A percentile compares a stretch with the other conserved stretches of the same genome.
Evolutionary conservation across 2,329 filamentous ascomycete genomes (phyloP).

Genomic region (Saccharata proteae): DNA sequence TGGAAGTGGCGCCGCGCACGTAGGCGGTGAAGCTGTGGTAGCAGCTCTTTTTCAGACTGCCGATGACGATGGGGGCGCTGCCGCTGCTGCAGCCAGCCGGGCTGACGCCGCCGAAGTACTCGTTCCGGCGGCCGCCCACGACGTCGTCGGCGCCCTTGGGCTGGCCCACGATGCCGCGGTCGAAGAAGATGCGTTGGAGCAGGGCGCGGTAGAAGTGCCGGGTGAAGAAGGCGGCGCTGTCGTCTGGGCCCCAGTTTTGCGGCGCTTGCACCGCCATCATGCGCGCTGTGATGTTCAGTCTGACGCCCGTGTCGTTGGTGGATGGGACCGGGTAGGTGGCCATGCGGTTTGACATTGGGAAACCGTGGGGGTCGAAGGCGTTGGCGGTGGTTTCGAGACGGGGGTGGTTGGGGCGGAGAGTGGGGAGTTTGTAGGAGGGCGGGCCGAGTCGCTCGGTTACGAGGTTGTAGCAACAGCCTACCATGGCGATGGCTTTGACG

Average conservation of each 20-base stretch:
- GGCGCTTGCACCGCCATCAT: conserved; percentile 99
- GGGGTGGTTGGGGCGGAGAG: conserved; percentile 60
- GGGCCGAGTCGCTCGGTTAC: conserved; percentile 81
- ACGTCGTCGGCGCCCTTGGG: conserved; percentile 26
- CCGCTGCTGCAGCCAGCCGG: conserved; percentile 73
- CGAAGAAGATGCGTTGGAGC: conserved; percentile 83
- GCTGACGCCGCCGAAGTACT: conserved; percentile 41
- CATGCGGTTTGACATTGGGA: conserved; percentile 75
- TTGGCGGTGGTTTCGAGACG: conserved; percentile 56
- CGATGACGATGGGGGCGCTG: conserved; percentile 76
- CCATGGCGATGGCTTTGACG: conserved; percentile 83
- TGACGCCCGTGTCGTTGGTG: conserved; percentile 43
- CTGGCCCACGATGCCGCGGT: conserved; percentile 62
- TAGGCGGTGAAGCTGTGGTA: conserved; percentile 72
- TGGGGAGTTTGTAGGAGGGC: conserved; percentile 73
- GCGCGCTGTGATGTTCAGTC: conserved; percentile 87
- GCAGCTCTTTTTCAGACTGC: conserved; percentile 67
- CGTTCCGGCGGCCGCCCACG: conserved; percentile 17
- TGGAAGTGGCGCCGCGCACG: conserved; percentile 63
- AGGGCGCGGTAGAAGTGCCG: conserved; percentile 88
- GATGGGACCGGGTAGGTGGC: conserved; percentile 29
- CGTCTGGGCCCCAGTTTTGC: conserved; percentile 72
- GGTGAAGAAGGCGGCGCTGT: conserved; percentile 81
- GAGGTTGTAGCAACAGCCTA: conserved; percentile 97
- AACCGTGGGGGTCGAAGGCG: conserved; percentile 77